phyloP scores from a whole-genome alignment of 2,329 filamentous ascomycete species.

The Alternaria metachromatica region DNA sequence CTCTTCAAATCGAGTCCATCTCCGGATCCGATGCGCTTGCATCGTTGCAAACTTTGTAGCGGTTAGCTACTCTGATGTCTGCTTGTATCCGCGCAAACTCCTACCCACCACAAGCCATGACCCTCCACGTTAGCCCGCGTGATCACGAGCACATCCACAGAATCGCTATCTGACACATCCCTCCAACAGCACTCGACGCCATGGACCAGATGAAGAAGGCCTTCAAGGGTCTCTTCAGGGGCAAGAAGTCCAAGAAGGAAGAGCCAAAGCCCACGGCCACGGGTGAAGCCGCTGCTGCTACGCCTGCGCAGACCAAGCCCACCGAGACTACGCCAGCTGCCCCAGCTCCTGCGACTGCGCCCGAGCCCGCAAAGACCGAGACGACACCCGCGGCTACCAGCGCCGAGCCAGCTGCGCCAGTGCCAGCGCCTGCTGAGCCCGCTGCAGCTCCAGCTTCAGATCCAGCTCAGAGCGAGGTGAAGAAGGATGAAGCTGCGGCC shows the following conservation, averaged over 20 bases:
- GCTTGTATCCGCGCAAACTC: background rate
- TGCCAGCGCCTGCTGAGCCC: constrained; percentile 12
- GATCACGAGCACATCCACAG: background rate
- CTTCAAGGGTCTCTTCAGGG: constrained; percentile 47
- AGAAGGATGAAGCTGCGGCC: constrained; percentile 37
- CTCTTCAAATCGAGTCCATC: constrained; percentile 1
- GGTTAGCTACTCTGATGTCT: background rate
- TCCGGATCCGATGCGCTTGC: background rate
- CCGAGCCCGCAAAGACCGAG: constrained; percentile 18
- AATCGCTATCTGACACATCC: constrained; percentile 16
- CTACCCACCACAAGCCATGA: background rate
- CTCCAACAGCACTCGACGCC: constrained; percentile 43
- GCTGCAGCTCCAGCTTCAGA: constrained; percentile 28
- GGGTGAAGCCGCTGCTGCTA: constrained; percentile 30
- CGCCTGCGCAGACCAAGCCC: constrained; percentile 32
- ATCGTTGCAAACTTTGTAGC: background rate
- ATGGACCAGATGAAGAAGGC: constrained; percentile 47
- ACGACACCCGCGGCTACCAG: constrained; percentile 10
- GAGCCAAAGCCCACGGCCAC: constrained; percentile 36
- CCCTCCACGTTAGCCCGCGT: background rate
- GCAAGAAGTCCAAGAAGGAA: constrained; percentile 43
- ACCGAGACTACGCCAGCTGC: constrained; percentile 45
- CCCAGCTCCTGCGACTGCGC: constrained; percentile 37
- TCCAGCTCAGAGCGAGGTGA: constrained; percentile 26
- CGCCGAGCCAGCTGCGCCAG: constrained; percentile 21